Evolutionary conservation across 192 early-diverging fungal genomes (phyloP).

Genomic region (Coemansia sp.): DNA sequence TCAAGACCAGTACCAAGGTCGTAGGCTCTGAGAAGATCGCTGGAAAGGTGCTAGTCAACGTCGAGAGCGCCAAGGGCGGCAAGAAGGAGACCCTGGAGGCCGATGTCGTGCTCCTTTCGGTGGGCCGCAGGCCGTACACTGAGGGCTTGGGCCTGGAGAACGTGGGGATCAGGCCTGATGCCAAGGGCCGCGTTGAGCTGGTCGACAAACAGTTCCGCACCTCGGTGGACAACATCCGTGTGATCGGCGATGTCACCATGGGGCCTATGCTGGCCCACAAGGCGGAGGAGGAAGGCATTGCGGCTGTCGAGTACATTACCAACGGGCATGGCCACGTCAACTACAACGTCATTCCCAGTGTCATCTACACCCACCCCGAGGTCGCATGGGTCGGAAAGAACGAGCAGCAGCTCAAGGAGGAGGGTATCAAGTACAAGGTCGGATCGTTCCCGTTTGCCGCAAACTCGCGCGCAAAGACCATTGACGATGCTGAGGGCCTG

Average conservation of each 20-base stretch:
- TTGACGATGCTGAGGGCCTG: constrained; percentile 86
- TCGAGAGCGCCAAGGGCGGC: constrained; percentile 84
- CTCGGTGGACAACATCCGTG: constrained; percentile 80
- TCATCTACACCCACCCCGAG: constrained; percentile 98
- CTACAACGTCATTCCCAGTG: constrained; percentile 96
- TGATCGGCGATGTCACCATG: constrained; percentile 95
- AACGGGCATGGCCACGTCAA: constrained; percentile 96
- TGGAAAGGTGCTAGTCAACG: constrained; percentile 85
- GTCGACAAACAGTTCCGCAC: constrained; percentile 76
- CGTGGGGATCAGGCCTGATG: constrained; percentile 84
- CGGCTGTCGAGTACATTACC: constrained; percentile 89
- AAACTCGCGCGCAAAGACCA: constrained; percentile 98
- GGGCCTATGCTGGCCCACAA: constrained; percentile 99
- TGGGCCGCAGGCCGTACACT: constrained; percentile 94
- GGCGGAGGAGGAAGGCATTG: constrained; percentile 99
- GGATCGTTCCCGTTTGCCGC: constrained; percentile 94
- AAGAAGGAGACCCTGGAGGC: constrained; percentile 79
- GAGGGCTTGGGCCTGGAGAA: constrained; percentile 89
- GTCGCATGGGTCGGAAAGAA: constrained; percentile 98
- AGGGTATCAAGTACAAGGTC: constrained; percentile 81
- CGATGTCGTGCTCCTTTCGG: constrained; percentile 88
- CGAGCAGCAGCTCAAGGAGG: constrained; percentile 88
- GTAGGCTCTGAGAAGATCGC: constrained; percentile 77
- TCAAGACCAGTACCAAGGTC: constrained; percentile 98
- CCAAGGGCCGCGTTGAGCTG: constrained; percentile 81